Base-by-base conservation (phyloP, 176 grass and related monocot species). In the Olyra latifolia region DNA sequence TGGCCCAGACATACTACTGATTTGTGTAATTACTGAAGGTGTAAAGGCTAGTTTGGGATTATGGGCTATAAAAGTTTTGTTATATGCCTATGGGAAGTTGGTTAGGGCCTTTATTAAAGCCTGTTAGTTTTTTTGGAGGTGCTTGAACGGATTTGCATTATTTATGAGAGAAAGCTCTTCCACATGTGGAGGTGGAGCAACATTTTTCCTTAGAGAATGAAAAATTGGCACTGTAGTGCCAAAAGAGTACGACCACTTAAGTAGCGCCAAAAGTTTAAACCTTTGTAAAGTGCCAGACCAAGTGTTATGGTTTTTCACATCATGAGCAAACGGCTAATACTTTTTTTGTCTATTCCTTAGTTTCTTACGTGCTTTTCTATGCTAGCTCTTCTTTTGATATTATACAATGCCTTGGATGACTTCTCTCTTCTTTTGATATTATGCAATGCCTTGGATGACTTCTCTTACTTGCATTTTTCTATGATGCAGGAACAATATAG, bases 401-500 rank as follows among this genome's bases (percentile, higher is more conserved):
- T 73, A 52, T 44, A 20, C 58, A 12, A 20, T 80, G 76, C 20
- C 64, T 80, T 87, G 55, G 7, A 45, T 79, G 47, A 44, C 52
- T 35, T 69, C 12, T 55, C 23, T n/a, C 2, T 42, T 38, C 58
- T 24, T 69, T 79, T 12, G 32, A 17, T 54, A 40, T 72, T 73
- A 52, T 44, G 28, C 58, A 12, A 20, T 80, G 76, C 20, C 64
- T 80, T 87, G 55, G 7, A 45, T 79, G 47, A 44, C 52, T 35
- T 69, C 12, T 55, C 23, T n/a, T n/a, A n/a, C 84, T 91, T 61
- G 87, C 65, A 40, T 82, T 72, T 55, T 41, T 79, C n/a, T 83
- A 64, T 76, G 43, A 72, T 84, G 71, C 89, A 97, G 95, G 87
- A 68, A 69, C 65, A 89, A 32, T 89, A 94, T 71, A 59, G 3